Evolutionary conservation across 371 early-diverging fungal species (phyloP).

Genomic region (Dichotomocladium elegans): DNA sequence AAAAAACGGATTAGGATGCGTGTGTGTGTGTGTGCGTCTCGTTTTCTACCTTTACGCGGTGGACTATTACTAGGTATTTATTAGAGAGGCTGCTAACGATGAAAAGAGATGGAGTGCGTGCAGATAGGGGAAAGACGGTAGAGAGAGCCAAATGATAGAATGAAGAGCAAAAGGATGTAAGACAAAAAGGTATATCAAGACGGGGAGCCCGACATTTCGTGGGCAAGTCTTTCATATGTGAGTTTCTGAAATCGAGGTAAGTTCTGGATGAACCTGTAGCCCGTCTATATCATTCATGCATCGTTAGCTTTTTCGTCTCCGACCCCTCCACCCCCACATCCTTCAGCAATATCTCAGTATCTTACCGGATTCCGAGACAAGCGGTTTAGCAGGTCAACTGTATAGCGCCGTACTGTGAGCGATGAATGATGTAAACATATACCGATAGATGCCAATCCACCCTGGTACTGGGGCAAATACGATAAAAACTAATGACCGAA

Average conservation of each 20-base stretch:
- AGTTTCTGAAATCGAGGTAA: conserved; percentile 41
- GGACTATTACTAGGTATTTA: no score
- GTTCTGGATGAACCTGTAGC: conserved; percentile 35
- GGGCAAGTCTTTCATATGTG: conserved; percentile 31
- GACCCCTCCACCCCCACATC: not conserved
- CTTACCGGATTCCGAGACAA: conserved; percentile 64
- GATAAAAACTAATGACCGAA: conserved; percentile 57
- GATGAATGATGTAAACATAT: conserved; percentile 79
- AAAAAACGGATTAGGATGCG: no score
- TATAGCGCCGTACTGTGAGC: conserved; percentile 52
- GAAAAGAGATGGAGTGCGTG: no score
- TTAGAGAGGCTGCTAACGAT: no score
- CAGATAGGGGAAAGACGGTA: not conserved
- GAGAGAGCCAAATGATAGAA: not conserved
- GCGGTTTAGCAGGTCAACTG: conserved; percentile 65
- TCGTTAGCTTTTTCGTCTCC: no score
- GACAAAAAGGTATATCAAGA: not conserved
- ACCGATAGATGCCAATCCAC: conserved; percentile 80
- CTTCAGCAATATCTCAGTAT: not conserved
- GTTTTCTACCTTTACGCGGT: no score
- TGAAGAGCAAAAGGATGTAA: not conserved
- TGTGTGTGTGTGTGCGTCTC: no score
- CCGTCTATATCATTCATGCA: conserved; percentile 18
- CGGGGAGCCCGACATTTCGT: not conserved
- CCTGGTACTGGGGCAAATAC: conserved; percentile 75